Percentiles rank a stretch among this genome's conserved stretches.
These are phyloP conservation scores for Exophiala oligosperma DNA, from an alignment of 2,329 filamentous ascomycete genomes.

Conservation along the genomic window DNA sequence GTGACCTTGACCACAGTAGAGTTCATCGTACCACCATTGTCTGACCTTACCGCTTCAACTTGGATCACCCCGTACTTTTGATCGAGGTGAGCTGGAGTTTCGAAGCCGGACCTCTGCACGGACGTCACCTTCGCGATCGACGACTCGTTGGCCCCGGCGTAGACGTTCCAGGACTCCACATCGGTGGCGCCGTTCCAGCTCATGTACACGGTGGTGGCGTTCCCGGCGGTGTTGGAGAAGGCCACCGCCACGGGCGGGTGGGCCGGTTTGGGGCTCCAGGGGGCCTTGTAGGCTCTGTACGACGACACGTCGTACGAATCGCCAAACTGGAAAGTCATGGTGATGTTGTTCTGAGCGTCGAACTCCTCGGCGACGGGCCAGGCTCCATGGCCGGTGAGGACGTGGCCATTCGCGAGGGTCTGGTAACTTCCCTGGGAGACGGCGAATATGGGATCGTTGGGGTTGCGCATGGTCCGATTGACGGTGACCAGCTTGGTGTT, in stretches of 20 bases:
- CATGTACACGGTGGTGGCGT: background rate
- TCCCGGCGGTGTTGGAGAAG: background rate
- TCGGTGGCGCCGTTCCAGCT: background rate
- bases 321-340: background rate
- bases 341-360: background rate
- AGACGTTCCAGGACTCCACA: background rate
- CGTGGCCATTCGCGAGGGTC: background rate
- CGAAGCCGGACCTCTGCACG: background rate
- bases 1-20: background rate
- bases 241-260: background rate
- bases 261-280: background rate
- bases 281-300: background rate
- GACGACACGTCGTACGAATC: background rate
- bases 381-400: background rate
- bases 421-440: background rate
- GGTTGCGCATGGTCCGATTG: background rate
- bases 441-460: background rate
- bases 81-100: background rate
- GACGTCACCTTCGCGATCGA: background rate
- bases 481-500: background rate
- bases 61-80: background rate
- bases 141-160: background rate
- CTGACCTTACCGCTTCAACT: background rate
- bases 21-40: background rate
- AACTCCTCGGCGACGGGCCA: background rate